Evolutionary conservation across 2,329 filamentous ascomycete genomes (phyloP).

Genomic region (Aspergillus pseudotamarii): DNA sequence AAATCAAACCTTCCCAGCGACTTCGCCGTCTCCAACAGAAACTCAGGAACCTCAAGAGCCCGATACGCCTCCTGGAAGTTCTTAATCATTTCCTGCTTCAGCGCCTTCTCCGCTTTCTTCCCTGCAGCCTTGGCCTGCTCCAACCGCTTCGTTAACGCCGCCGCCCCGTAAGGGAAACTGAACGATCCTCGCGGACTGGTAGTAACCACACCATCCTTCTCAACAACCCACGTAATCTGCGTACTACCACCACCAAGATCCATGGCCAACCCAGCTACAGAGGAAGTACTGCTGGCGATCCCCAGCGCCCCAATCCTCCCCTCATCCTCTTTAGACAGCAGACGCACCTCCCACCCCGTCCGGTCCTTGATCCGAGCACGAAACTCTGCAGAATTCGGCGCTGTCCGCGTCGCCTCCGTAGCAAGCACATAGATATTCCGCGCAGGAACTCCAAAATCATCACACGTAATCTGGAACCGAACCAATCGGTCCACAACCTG

Average conservation of each 20-base stretch:
- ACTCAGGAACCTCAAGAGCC: constrained; percentile 58
- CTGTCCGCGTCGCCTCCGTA: constrained; percentile 85
- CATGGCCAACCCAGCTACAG: constrained; percentile 78
- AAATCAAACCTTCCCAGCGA: constrained; percentile 63
- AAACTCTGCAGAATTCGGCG: constrained; percentile 72
- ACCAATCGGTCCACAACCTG: constrained; percentile 68
- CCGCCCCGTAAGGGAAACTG: constrained; percentile 71
- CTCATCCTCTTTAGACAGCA: constrained; percentile 79
- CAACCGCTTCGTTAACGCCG: constrained; percentile 63
- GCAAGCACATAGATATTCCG: constrained; percentile 74
- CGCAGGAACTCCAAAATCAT: constrained; percentile 66
- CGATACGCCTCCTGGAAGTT: constrained; percentile 65
- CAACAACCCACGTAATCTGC: constrained; percentile 69
- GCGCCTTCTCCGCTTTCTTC: constrained; percentile 49
- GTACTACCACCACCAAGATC: constrained; percentile 80
- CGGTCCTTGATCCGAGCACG: constrained; percentile 63
- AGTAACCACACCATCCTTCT: constrained; percentile 51
- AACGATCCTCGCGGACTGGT: constrained; percentile 60
- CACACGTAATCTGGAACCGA: constrained; percentile 72
- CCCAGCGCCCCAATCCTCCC: constrained; percentile 82
- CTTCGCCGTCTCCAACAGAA: constrained; percentile 49
- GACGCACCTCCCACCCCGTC: constrained; percentile 69
- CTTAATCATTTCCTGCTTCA: constrained; percentile 58
- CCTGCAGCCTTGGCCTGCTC: constrained; percentile 49
- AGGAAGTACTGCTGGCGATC: constrained; percentile 71